phyloP scores from a whole-genome alignment of 2,329 filamentous ascomycete genomes.

The Xylariaceae sp. region DNA sequence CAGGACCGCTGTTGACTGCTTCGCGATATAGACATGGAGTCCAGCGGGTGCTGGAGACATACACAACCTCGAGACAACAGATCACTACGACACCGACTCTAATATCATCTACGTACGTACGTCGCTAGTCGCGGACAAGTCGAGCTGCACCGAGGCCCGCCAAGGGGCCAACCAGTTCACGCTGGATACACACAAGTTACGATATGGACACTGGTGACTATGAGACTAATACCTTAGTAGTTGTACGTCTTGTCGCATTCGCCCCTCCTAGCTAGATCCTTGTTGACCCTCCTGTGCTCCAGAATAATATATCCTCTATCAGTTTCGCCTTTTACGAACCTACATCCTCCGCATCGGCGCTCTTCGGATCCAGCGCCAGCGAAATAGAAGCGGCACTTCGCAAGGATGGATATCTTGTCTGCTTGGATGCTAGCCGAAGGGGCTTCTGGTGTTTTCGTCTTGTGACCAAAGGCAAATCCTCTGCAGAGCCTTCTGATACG shows the following conservation, averaged over 20 bases:
- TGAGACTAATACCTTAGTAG: constrained; percentile 65
- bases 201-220: constrained; percentile 69
- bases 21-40: constrained; percentile 38
- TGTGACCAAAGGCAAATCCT: constrained; percentile 47
- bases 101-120: constrained; percentile 11
- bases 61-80: constrained; percentile 32
- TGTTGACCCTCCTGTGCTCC: constrained; percentile 1
- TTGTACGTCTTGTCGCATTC: constrained; percentile 50
- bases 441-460: constrained; percentile 63
- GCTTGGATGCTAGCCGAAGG: constrained; percentile 56
- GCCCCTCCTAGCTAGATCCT: constrained; percentile 20
- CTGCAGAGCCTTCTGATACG: constrained; percentile 29
- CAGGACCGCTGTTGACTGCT: background rate
- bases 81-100: constrained; percentile 16
- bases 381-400: constrained; percentile 59
- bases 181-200: constrained; percentile 42
- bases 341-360: constrained; percentile 49
- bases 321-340: constrained; percentile 62
- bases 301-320: constrained; percentile 64
- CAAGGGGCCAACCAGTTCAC: constrained; percentile 30
- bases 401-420: constrained; percentile 59
- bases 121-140: constrained; percentile 27
- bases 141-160: constrained; percentile 22
- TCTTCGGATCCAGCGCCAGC: constrained; percentile 53
- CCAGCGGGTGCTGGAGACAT: constrained; percentile 38